Evolutionary conservation across 306 rosid species (phyloP), one percentile per base, ranked within the genome.

Genomic region (Gleditsia sinensis): DNA sequence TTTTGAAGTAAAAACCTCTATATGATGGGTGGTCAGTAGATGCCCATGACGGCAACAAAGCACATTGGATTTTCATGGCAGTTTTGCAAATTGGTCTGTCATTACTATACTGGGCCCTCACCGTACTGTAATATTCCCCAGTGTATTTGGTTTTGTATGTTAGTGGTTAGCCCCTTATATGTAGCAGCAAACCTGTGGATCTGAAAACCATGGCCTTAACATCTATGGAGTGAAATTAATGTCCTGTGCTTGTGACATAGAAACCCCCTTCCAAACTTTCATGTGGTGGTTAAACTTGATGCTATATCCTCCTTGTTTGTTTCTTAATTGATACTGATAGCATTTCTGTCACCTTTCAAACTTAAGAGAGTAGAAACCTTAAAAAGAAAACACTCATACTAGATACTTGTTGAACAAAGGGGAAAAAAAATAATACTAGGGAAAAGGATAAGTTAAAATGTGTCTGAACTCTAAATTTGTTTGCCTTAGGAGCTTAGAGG

Each of bases 121-220:
- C 14, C 25, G 40, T 24, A 57, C 37, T 40, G 25, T 32, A 70
- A 60, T 10, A 40, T 33, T 62, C 50, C 67, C 73, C 36, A 0
- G 10, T 69, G 72, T 69, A 60, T 63, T 69, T 39, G 37, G 67
- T 72, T 71, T 72, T 75, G 74, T 37, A 27, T 53, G 69, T 53
- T 40, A 66, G 30, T 28, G 34, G 28, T 36, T 34, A 60, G 46
- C 64, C 55, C 63, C 49, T 25, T 80, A 33, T 45, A 30, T 37
- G 51, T 33, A 32, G 14, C 0, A 7, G 23, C 65, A 58, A 66
- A 77, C 73, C 20, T 40, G 10, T 25, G 57, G 46, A 72, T 64
- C 69, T 37, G 60, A 73, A 56, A 73, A 23, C 28, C 53, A 48
- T 37, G 24, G 8, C 12, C 74, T 37, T 50, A 45, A 46, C 64